A percentile compares a stretch with the other conserved stretches of the same genome.
These are phyloP conservation scores for Aleurites moluccanus DNA, from an alignment of 441 rosid genomes.

Conservation along the genomic window DNA sequence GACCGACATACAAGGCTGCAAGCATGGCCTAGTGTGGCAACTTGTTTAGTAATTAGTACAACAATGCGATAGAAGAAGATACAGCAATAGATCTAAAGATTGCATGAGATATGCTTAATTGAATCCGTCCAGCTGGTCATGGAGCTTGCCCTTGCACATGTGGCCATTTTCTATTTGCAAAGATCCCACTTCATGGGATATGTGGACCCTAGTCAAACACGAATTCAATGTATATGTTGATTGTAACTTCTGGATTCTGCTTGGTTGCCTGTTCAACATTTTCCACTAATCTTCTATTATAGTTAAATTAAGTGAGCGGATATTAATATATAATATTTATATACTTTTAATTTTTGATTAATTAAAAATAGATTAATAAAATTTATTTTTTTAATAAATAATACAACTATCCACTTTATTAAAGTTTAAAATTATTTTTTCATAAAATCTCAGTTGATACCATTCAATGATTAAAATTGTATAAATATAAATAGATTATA, in stretches of 20 bases:
- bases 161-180: slow-evolving; percentile 12
- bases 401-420: no score
- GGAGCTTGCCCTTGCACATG: not conserved
- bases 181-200: not conserved
- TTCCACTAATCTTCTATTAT: no score
- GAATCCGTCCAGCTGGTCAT: not conserved
- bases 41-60: not conserved
- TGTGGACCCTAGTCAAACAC: slow-evolving; percentile 7
- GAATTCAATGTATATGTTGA: slow-evolving; percentile 17
- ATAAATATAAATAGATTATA: no score
- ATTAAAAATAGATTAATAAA: no score
- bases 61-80: no score
- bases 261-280: not conserved
- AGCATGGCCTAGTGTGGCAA: not conserved
- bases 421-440: no score
- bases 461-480: no score
- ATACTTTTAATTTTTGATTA: no score
- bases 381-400: no score
- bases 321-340: no score
- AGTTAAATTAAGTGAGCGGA: no score
- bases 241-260: not conserved
- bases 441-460: no score
- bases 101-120: not conserved
- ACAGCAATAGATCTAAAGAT: not conserved
- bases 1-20: not conserved